Conservation (phyloP, 2,329 filamentous ascomycete genomes). For the Macroventuria anomochaeta region DNA sequence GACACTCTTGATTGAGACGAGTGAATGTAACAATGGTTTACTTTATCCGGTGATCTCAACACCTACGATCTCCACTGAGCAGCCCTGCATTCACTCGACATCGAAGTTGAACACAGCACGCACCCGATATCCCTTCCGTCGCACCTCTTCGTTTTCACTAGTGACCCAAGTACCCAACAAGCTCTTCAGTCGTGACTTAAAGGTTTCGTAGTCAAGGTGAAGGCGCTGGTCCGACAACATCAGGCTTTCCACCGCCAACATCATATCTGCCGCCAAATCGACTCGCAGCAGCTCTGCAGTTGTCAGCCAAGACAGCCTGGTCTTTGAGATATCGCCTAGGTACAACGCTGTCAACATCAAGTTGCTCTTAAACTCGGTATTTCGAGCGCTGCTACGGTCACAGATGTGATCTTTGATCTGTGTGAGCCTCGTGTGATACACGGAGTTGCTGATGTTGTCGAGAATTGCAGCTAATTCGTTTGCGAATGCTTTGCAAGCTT, state of each 20-base stretch:
- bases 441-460: constrained; percentile 19
- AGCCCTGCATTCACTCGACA: not conserved
- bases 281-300: constrained; percentile 31
- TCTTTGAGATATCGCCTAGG: constrained; percentile 34
- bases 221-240: no score
- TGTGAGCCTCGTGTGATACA: constrained; percentile 28
- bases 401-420: constrained; percentile 15
- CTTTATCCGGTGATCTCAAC: no score
- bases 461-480: constrained; percentile 19
- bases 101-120: not conserved
- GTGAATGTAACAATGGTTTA: no score
- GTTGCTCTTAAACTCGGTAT: not conserved
- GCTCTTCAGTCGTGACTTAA: constrained; percentile 15
- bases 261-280: constrained; percentile 31
- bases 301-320: constrained; percentile 30
- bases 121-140: constrained; percentile 21
- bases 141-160: constrained; percentile 35
- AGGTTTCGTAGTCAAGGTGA: not conserved
- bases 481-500: constrained; percentile 27
- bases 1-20: no score
- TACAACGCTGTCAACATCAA: constrained; percentile 20
- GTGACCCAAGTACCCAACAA: constrained; percentile 28
- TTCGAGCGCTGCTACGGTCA: not conserved
- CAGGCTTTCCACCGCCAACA: constrained; percentile 9
- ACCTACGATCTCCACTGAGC: no score